phyloP scores from a whole-genome alignment of 225 moss, liverwort and hornwort species.

The Anthoceros angustus region DNA sequence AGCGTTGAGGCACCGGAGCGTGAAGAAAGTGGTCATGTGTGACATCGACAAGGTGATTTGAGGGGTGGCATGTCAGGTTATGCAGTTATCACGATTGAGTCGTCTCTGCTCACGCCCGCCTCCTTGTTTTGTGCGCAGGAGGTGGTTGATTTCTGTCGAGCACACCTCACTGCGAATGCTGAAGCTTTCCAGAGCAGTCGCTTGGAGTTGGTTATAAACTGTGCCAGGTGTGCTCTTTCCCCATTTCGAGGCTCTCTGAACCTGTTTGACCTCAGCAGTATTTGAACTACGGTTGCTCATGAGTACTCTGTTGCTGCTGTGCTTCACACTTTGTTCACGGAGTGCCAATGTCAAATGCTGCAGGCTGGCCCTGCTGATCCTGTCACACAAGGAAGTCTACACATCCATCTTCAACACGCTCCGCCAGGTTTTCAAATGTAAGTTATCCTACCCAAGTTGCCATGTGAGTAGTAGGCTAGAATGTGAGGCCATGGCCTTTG shows the following conservation, averaged over 20 bases:
- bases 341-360: too few relatives aligned
- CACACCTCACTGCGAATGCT: conserved; percentile 48
- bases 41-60: conserved; percentile 58
- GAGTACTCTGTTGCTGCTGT: conserved; percentile 47
- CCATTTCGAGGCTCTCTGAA: neutral
- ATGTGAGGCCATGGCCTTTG: too few relatives aligned
- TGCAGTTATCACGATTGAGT: too few relatives aligned
- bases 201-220: conserved; percentile 74
- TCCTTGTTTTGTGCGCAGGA: conserved; percentile 29
- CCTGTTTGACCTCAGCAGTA: neutral
- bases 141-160: conserved; percentile 79
- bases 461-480: too few relatives aligned
- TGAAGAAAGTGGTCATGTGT: conserved; percentile 84
- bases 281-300: conserved; percentile 18
- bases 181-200: conserved; percentile 44
- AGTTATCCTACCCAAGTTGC: conserved; percentile 11
- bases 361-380: conserved; percentile 82
- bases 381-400: conserved; percentile 59
- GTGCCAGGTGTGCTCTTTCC: conserved; percentile 39
- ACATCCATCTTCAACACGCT: conserved; percentile 81
- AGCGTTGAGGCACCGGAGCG: conserved; percentile 47
- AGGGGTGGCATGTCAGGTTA: neutral
- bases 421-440: conserved; percentile 78
- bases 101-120: neutral
- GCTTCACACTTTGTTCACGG: neutral